Conservation (phyloP, 768 basidiomycete genomes). For the Myochromella boudieri region DNA sequence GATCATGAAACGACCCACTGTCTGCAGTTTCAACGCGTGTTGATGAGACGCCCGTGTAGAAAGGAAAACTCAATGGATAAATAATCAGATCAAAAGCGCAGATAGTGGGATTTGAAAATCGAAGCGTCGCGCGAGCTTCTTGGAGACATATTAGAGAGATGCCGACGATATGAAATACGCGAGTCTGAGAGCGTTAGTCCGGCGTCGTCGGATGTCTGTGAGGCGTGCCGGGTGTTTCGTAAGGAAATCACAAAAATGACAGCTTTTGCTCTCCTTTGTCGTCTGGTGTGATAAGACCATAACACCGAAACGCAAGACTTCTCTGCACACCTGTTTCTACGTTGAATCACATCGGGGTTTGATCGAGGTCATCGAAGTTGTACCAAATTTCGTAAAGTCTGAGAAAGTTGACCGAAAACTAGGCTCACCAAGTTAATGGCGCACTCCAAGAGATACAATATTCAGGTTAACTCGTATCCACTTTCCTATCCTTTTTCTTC, state of each 20-base stretch:
- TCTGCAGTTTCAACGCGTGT: constrained; percentile 1
- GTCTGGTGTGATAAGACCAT: constrained; percentile 1
- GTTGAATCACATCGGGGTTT: constrained; percentile 7
- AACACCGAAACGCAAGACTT: not conserved
- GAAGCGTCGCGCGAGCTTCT: no score
- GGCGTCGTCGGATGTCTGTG: constrained; percentile 10
- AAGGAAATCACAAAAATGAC: not conserved
- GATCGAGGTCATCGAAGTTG: constrained; percentile 11
- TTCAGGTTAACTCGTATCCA: constrained; percentile 1
- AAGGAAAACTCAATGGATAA: not conserved
- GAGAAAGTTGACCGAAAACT: not conserved
- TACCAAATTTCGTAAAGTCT: constrained; percentile 1
- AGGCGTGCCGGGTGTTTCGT: constrained; percentile 3
- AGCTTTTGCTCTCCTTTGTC: not conserved
- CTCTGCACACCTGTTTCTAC: not conserved
- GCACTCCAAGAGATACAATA: not conserved
- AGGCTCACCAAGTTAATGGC: not conserved
- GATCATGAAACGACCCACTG: not conserved
- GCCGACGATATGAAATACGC: constrained; percentile 7
- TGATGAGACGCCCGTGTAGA: not conserved
- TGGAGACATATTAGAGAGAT: no score
- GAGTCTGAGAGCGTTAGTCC: not conserved
- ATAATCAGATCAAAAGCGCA: not conserved
- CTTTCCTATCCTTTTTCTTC: constrained; percentile 41
- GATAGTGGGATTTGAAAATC: not conserved